Base-by-base conservation (phyloP, 2,329 filamentous ascomycete species). In the Ustilaginoidea virens region DNA sequence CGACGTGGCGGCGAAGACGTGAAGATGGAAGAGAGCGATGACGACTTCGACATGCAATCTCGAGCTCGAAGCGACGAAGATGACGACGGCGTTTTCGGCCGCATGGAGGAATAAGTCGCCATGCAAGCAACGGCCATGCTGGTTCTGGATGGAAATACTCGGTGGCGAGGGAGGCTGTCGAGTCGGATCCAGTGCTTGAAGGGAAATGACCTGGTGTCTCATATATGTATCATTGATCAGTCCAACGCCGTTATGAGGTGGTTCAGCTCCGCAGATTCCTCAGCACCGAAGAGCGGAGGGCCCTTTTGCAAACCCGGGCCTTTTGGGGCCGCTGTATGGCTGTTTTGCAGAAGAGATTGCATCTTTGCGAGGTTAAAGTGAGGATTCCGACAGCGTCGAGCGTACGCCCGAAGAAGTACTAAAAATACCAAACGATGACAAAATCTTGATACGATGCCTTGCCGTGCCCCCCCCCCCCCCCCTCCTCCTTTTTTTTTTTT, bases 51-150 rank as follows among this genome's bases (percentile, higher is more conserved):
- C 44, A 57, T 59, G 41, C 63, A 58, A 31, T 68, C 63, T 28
- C 66, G 70, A 31, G 69, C 69, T 28, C 69, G 78, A 36, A 78
- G 74, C 51, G 81, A 92, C 43, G 86, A 93, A 43, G 85, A 92
- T 37, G 87, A 96, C 40, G 86, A 94, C 40, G 86, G 86, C 47
- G 80, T 96, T 44, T 98, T 98, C 61, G 86, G 86, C 33, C 73
- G 74, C 41, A 96, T 96, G 87, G 90, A 98, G 56, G 83, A 92
- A 54, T 90, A 64, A 58, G 17, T 38, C 38, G 38, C 30, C 31
- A 40, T 36, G 37, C 7, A 6, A 34, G 13, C 20, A 19, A 22
- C 19, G 17, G 23, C 4, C 22, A n/a, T 20, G 7, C 14, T 28
- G 11, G n/a, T n/a, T n/a, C n/a, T n/a, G n/a, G n/a, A n/a, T n/a